Evolutionary conservation across 129 eudicot species (phyloP).

Genomic region (Escallonia rubra): DNA sequence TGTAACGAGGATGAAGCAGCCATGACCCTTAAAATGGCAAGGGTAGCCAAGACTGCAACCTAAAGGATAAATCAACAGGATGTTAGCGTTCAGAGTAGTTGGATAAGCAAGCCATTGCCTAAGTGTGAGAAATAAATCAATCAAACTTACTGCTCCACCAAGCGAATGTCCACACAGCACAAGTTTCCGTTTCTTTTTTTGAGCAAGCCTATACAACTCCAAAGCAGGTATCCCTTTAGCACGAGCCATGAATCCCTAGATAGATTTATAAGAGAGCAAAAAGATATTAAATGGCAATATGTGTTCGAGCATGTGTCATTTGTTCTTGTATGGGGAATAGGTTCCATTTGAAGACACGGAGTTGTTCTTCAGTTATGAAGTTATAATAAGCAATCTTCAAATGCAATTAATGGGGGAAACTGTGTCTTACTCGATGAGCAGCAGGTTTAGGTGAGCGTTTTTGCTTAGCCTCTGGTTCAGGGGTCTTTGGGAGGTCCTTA

Average conservation of each 20-base stretch:
- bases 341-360: neutral
- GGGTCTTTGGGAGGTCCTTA: slow-evolving; percentile 36
- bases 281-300: neutral
- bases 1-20: slow-evolving; percentile 67
- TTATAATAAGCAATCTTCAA: too few species aligned
- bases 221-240: slow-evolving; percentile 99
- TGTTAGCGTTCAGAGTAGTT: neutral
- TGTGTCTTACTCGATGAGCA: slow-evolving; percentile 76
- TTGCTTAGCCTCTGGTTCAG: slow-evolving; percentile 58
- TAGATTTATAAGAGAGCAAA: neutral
- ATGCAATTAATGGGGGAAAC: too few species aligned
- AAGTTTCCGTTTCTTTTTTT: slow-evolving; percentile 85
- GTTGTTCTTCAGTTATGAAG: too few species aligned
- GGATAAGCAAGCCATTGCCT: neutral
- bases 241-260: slow-evolving; percentile 96
- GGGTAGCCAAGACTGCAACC: slow-evolving; percentile 98
- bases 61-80: slow-evolving; percentile 17
- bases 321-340: neutral
- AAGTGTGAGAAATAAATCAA: slow-evolving; percentile 5
- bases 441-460: slow-evolving; percentile 74
- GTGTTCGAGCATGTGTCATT: slow-evolving; percentile 1
- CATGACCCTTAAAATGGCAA: slow-evolving; percentile 88
- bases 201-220: slow-evolving; percentile 95
- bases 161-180: slow-evolving; percentile 99
- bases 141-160: slow-evolving; percentile 92